Conservation (phyloP, 768 basidiomycete genomes). For the Termitomyces sp. region DNA sequence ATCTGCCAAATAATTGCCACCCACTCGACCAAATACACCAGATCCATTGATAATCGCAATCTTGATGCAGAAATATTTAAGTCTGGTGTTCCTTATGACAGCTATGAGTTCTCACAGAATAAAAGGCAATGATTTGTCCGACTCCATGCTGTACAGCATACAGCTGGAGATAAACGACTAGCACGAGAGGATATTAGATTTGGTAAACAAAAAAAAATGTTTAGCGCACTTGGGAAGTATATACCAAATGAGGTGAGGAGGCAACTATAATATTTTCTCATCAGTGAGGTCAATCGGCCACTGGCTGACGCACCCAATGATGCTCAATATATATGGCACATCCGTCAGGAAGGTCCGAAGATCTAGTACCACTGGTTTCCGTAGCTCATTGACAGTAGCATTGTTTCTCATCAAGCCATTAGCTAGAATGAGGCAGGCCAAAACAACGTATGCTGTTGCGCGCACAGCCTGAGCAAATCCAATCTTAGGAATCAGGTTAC, state of each 20-base stretch:
- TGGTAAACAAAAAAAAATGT: neutral
- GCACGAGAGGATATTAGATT: neutral
- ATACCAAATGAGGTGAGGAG: conserved; percentile 8
- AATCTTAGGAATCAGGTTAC: conserved; percentile 15
- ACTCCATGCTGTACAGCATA: conserved; percentile 19
- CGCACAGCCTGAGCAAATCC: conserved; percentile 26
- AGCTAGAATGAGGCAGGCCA: conserved; percentile 20
- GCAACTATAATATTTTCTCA: neutral
- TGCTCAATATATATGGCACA: conserved; percentile 21
- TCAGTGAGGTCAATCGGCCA: neutral
- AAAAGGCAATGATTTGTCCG: conserved; percentile 12
- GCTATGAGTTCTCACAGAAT: neutral
- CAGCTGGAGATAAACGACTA: conserved; percentile 12
- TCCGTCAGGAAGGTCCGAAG: conserved; percentile 23
- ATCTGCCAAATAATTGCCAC: conserved; percentile 28
- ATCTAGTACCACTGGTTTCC: neutral
- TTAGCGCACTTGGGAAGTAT: conserved; percentile 8
- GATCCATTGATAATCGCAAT: conserved; percentile 30
- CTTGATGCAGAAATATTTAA: conserved; percentile 12
- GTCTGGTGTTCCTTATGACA: too few species aligned
- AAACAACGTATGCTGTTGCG: neutral
- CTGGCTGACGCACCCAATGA: conserved; percentile 19
- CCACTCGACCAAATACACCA: conserved; percentile 28
- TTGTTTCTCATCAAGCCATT: conserved; percentile 11
- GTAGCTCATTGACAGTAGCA: conserved; percentile 5